Evolutionary conservation across 176 grass and related monocot genomes (phyloP), one percentile per base, ranked within the genome.

Genomic region (Ensete glaucum): DNA sequence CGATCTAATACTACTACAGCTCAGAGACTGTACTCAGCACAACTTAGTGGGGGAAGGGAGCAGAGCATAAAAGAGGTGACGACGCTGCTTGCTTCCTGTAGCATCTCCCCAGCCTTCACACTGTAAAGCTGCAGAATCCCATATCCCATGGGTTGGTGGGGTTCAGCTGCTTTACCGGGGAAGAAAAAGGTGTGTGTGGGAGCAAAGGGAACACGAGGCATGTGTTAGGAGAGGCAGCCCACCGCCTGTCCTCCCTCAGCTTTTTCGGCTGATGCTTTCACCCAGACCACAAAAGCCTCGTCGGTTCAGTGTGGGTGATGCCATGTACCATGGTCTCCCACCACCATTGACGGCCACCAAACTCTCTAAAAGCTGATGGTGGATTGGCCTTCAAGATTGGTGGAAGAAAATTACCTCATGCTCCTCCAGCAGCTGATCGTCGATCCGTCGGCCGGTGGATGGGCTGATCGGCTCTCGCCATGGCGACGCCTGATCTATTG

Each of bases 301-400:
- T 72, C 21, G n/a, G 57, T 26, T 62, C 43, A 19, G 43, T 52
- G 29, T 23, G 23, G 27, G 67, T 56, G 71, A 27, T 69, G 73
- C 81, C 64, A 73, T 87, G 80, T 48, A 85, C 85, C 69, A 84
- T 91, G 86, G 78, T 85, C 69, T 51, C 74, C 83, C 83, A 84
- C 54, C 76, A 66, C 53, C 8, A 21, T 48, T 43, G 34, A 43
- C 54, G 48, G 60, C 11, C 72, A 74, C 53, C 53, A 20, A 29
- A 9, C 34, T 43, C 34, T 43, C 34, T 43, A 43, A 43, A 43
- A 43, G 34, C 6, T 43, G 34, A 43, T 29, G 27, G 2, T 43
- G 34, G 34, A 43, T 43, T 43, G 34, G 34, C 34, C 34, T 43
- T 4, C 4, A 43, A 43, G 34, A 60, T 60, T 17, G 57, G 57